These are phyloP conservation scores for Effrenium voratum DNA, from an alignment of 73 alveolate species.

Conservation along the genomic window DNA sequence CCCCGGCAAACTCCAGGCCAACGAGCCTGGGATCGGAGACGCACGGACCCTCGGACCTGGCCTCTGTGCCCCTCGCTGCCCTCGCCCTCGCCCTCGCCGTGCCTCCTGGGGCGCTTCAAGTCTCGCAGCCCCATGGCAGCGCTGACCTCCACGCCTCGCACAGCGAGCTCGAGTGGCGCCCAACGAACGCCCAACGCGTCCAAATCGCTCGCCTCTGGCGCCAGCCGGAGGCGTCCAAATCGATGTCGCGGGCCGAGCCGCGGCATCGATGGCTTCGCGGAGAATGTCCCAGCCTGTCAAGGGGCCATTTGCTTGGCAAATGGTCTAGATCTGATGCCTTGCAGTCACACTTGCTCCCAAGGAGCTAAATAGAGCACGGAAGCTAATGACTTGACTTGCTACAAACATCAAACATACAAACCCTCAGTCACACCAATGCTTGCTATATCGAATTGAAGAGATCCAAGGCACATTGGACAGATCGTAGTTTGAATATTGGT, in stretches of 20 bases:
- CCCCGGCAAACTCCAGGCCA: slow-evolving; percentile 59
- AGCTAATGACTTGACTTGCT: too few relatives aligned
- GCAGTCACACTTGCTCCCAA: too few relatives aligned
- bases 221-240: slow-evolving; percentile 55
- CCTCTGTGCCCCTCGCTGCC: background rate
- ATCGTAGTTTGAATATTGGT: too few relatives aligned
- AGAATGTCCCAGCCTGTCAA: slow-evolving; percentile 71
- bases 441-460: too few relatives aligned
- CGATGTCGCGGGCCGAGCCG: slow-evolving; percentile 61
- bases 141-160: slow-evolving; percentile 47
- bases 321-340: too few relatives aligned
- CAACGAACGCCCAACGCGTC: background rate
- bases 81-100: background rate
- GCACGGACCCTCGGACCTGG: background rate
- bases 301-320: too few relatives aligned
- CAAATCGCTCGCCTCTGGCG: slow-evolving; percentile 5
- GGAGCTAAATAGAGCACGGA: too few relatives aligned
- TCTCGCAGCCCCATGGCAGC: slow-evolving; percentile 63
- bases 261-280: slow-evolving; percentile 54
- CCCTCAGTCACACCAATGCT: too few relatives aligned
- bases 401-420: too few relatives aligned
- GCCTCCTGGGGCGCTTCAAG: slow-evolving; percentile 59
- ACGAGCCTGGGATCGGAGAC: slow-evolving; percentile 37
- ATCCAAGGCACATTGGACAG: too few relatives aligned
- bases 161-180: background rate